A percentile compares a stretch with the other conserved stretches of the same genome.
These are phyloP conservation scores for Diddensiella caesifluorescens DNA, from an alignment of 805 yeast species.

Conservation along the genomic window DNA sequence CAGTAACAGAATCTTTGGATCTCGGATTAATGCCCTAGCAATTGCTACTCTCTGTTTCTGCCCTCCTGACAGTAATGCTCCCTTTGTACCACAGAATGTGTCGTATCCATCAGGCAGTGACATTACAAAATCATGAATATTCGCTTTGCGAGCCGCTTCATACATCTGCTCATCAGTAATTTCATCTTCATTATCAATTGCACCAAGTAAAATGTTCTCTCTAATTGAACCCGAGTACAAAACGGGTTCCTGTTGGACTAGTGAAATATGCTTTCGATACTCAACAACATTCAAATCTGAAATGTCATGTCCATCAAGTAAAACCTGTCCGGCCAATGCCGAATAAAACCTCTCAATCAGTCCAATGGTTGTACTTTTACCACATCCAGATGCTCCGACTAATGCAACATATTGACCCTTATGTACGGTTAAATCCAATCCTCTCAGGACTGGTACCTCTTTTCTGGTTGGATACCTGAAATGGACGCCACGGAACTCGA, in stretches of 20 bases:
- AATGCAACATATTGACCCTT: conserved; percentile 54
- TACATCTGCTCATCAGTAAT: conserved; percentile 41
- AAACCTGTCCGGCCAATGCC: conserved; percentile 43
- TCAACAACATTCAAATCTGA: conserved; percentile 44
- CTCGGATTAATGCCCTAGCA: conserved; percentile 65
- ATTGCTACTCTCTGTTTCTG: conserved; percentile 74
- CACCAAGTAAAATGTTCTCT: conserved; percentile 53
- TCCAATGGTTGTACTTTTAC: conserved; percentile 55
- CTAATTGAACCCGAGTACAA: conserved; percentile 50
- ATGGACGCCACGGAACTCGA: conserved; percentile 50
- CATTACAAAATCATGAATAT: conserved; percentile 51
- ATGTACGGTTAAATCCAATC: conserved; percentile 46
- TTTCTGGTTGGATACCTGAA: conserved; percentile 66
- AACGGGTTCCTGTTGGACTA: conserved; percentile 60
- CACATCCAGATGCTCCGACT: conserved; percentile 63
- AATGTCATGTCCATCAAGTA: conserved; percentile 49
- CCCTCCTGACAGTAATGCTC: conserved; percentile 63
- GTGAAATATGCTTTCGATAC: conserved; percentile 48
- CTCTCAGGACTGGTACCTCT: conserved; percentile 44
- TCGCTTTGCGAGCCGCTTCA: conserved; percentile 47
- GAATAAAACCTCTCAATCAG: conserved; percentile 47
- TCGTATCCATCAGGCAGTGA: conserved; percentile 57
- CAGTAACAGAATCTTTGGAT: conserved; percentile 56
- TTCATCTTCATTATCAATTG: conserved; percentile 27
- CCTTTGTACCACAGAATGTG: conserved; percentile 51